Conservation (phyloP, 345 rosid genomes). For the Trapa bicornis region DNA sequence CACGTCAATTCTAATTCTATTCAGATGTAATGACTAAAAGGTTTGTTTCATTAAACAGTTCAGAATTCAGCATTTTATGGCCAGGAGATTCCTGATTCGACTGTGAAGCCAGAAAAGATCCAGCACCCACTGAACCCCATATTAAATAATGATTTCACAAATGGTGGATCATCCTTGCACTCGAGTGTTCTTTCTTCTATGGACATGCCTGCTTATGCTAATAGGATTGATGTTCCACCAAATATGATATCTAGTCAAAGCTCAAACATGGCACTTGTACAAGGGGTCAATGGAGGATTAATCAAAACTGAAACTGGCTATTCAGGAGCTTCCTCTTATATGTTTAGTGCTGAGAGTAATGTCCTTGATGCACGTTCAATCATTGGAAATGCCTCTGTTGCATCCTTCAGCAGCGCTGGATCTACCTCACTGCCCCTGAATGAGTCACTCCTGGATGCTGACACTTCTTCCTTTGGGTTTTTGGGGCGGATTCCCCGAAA, state of each 20-base stretch:
- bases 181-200: slow-evolving; percentile 44
- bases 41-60: slow-evolving; percentile 27
- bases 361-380: slow-evolving; percentile 55
- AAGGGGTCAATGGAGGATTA: slow-evolving; percentile 74
- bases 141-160: slow-evolving; percentile 38
- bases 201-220: slow-evolving; percentile 55
- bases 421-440: slow-evolving; percentile 63
- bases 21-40: background rate
- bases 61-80: slow-evolving; percentile 52
- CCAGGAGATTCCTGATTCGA: slow-evolving; percentile 39
- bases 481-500: slow-evolving; percentile 67
- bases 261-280: slow-evolving; percentile 60
- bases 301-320: slow-evolving; percentile 73
- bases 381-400: slow-evolving; percentile 53
- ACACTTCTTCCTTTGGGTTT: slow-evolving; percentile 60
- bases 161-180: slow-evolving; percentile 57
- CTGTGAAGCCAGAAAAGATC: slow-evolving; percentile 49
- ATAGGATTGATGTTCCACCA: slow-evolving; percentile 47
- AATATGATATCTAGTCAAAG: slow-evolving; percentile 56
- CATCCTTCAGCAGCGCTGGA: slow-evolving; percentile 61
- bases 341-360: slow-evolving; percentile 61
- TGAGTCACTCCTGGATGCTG: slow-evolving; percentile 65
- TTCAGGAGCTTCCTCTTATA: slow-evolving; percentile 46
- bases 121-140: slow-evolving; percentile 23
- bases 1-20: too few relatives aligned